phyloP scores from a whole-genome alignment of 1,284 basidiomycete genomes.

The Pyrrhoderma lamaoense region DNA sequence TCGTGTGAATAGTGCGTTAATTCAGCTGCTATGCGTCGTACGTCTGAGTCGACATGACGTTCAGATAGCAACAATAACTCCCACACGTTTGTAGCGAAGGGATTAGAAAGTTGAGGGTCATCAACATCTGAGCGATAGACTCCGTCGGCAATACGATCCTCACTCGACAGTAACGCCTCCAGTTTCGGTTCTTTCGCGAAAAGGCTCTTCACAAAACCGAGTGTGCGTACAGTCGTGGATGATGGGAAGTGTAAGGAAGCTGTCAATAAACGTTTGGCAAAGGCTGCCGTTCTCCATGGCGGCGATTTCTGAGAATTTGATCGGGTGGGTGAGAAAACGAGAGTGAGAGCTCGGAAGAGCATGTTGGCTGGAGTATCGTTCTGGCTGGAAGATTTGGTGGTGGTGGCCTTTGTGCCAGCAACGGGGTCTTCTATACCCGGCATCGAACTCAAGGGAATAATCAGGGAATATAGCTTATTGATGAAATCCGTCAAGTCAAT shows the following conservation, averaged over 20 bases:
- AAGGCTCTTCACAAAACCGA: slow-evolving; percentile 69
- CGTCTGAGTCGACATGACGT: slow-evolving; percentile 54
- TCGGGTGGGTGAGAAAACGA: slow-evolving; percentile 66
- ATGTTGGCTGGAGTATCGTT: slow-evolving; percentile 52
- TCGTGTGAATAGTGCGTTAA: slow-evolving; percentile 13
- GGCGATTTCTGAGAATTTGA: slow-evolving; percentile 49
- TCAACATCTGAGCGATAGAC: slow-evolving; percentile 77
- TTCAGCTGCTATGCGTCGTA: slow-evolving; percentile 9
- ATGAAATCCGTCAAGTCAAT: slow-evolving; percentile 92
- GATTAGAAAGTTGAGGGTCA: slow-evolving; percentile 77
- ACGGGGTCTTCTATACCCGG: slow-evolving; percentile 39
- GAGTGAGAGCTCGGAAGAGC: slow-evolving; percentile 78
- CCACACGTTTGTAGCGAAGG: slow-evolving; percentile 66
- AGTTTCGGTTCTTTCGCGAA: slow-evolving; percentile 74
- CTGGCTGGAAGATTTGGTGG: slow-evolving; percentile 6
- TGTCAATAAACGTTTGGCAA: slow-evolving; percentile 83
- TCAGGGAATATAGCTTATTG: slow-evolving; percentile 64
- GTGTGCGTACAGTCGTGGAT: slow-evolving; percentile 50
- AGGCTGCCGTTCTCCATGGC: slow-evolving; percentile 80
- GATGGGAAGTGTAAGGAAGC: slow-evolving; percentile 79
- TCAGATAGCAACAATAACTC: slow-evolving; percentile 54
- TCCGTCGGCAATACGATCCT: slow-evolving; percentile 78
- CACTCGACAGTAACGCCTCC: slow-evolving; percentile 77
- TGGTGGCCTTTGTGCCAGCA: slow-evolving; percentile 18
- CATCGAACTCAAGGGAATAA: slow-evolving; percentile 52